Percentiles rank a stretch among this genome's conserved stretches.
Conservation (phyloP, 2,329 filamentous ascomycete species). For the Penicillium sp. region DNA sequence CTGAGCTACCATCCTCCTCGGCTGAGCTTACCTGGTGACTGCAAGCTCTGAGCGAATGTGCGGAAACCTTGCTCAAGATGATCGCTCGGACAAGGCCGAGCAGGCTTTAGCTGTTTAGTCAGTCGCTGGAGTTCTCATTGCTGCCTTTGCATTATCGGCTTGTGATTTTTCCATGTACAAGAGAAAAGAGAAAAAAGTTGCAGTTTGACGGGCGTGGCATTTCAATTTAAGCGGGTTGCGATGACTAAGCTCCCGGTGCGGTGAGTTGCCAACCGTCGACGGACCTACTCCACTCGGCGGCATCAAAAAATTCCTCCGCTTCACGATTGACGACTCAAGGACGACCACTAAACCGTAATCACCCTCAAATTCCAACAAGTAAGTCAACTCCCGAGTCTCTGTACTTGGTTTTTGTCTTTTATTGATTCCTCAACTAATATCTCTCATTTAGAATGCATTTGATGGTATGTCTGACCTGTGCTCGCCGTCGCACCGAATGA, state of each 20-base stretch:
- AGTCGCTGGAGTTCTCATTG: not conserved
- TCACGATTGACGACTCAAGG: constrained; percentile 12
- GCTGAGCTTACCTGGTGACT: constrained; percentile 15
- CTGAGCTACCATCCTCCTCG: not conserved
- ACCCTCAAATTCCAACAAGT: constrained; percentile 23
- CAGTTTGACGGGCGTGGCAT: constrained; percentile 1
- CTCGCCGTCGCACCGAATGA: constrained; percentile 3
- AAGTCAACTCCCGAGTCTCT: constrained; percentile 10
- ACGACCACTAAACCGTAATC: constrained; percentile 10
- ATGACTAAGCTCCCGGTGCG: constrained; percentile 21
- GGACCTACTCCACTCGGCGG: constrained; percentile 6
- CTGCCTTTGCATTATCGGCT: constrained; percentile 5
- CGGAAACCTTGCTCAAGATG: too few species aligned
- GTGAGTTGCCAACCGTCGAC: not conserved
- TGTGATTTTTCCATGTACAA: constrained; percentile 1
- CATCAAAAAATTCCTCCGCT: constrained; percentile 24
- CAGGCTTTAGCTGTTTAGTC: not conserved
- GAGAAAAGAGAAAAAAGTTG: constrained; percentile 9
- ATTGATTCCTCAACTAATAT: constrained; percentile 6
- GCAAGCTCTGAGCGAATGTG: too few species aligned
- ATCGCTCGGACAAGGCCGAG: too few species aligned
- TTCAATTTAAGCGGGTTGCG: constrained; percentile 13
- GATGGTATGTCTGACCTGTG: constrained; percentile 29
- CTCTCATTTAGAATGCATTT: constrained; percentile 33
- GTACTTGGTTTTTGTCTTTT: not conserved